Evolutionary conservation across 352 stramenopile species (phyloP), one percentile per base, ranked within the genome.

Genomic region (Phytopythium helicoides): DNA sequence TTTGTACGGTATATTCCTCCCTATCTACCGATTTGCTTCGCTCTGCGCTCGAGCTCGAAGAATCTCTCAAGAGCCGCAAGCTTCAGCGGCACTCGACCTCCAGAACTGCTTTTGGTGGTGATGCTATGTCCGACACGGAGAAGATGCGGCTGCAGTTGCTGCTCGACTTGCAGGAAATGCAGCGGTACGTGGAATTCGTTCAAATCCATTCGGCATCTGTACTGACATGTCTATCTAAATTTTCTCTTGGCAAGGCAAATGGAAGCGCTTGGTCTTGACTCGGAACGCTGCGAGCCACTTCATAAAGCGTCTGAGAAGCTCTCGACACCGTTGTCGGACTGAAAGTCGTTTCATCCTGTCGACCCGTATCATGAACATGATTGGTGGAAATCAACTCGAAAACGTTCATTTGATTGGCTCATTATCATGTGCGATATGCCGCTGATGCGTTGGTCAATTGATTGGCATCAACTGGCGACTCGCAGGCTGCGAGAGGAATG

Each of bases 31-130:
- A 94, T 47, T 58, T 95, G 11, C 53, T 95, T 33, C 76, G 86
- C 33, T 93, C 86, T 5, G 83, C 86, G 1, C 56, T 79, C 18
- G 86, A 94, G 52, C 67, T 95, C 1, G 86, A 95, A 54, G 81
- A 94, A 22, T 95, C 86, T 9, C 69, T 95, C n/a, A 95, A 92
- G 45, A 92, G 78, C 55, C 81, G 86, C 33, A 95, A 95, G 55
- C 62, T 90, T 41, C 82, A 95, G 61, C 81, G 83, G 14, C 64
- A 78, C 19, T 54, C 62, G 6, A 56, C 66, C 5, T 62, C 47
- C 9, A 73, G 60, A 26, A 52, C 58, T 6, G 53, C 58, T 0
- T 33, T 51, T 14, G 46, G 28, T 3, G 55, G 52, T 9, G 68
- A 74, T 12, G 52, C 64, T 5, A 22, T 94, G 33, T 89, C 78